These are phyloP conservation scores for Aspergillus fijiensis DNA, from an alignment of 2,329 filamentous ascomycete species.

Conservation along the genomic window DNA sequence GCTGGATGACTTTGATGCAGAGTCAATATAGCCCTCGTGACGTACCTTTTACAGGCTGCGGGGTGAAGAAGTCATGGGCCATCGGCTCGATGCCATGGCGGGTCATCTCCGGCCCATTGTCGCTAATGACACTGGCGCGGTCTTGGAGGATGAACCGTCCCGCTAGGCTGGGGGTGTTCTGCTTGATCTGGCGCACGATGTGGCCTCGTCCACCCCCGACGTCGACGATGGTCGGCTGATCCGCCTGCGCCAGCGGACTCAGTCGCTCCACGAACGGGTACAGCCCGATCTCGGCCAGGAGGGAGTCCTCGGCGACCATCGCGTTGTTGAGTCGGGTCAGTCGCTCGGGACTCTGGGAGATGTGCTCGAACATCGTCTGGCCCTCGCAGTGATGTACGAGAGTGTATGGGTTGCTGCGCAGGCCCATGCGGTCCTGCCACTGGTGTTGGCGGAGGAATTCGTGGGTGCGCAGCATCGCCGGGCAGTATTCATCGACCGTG, in stretches of 20 bases:
- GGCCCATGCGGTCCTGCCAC: slow-evolving; percentile 16
- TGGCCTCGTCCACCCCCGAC: slow-evolving; percentile 24
- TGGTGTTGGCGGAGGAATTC: slow-evolving; percentile 19
- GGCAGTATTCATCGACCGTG: slow-evolving; percentile 18
- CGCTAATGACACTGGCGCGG: slow-evolving; percentile 14
- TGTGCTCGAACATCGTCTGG: slow-evolving; percentile 20
- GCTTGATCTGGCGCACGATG: slow-evolving; percentile 16
- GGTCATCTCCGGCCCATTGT: slow-evolving; percentile 12
- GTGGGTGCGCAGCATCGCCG: slow-evolving; percentile 14
- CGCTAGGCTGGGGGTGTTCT: slow-evolving; percentile 10
- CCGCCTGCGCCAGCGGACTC: slow-evolving; percentile 6
- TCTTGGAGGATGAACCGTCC: slow-evolving; percentile 27
- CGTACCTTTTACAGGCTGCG: slow-evolving; percentile 23
- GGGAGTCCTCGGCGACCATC: slow-evolving; percentile 12
- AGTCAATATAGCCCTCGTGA: not conserved
- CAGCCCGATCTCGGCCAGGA: slow-evolving; percentile 21
- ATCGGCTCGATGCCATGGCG: slow-evolving; percentile 17
- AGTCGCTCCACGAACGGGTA: slow-evolving; percentile 20
- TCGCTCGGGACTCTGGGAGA: slow-evolving; percentile 14
- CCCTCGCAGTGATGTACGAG: slow-evolving; percentile 18
- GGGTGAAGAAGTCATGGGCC: slow-evolving; percentile 24
- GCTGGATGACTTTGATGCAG: not conserved
- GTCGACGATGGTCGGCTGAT: slow-evolving; percentile 22
- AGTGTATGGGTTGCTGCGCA: slow-evolving; percentile 21
- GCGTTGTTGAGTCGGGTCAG: slow-evolving; percentile 17